These are phyloP conservation scores for Globisporangium cylindrosporum DNA, from an alignment of 352 stramenopile genomes.

Conservation along the genomic window DNA sequence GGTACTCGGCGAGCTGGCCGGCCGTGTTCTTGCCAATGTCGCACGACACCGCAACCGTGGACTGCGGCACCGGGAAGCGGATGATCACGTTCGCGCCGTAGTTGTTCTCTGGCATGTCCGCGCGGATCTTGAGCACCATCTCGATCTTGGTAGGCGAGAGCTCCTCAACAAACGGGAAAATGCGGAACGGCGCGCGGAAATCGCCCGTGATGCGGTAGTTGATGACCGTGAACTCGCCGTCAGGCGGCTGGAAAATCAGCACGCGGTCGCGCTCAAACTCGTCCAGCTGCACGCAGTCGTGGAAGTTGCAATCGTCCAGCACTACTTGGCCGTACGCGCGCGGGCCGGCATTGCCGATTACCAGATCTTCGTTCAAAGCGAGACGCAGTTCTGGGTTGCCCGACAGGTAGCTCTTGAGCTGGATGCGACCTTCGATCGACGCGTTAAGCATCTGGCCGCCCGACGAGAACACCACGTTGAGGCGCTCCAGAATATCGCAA, in stretches of 20 bases:
- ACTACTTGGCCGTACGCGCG: constrained; percentile 90
- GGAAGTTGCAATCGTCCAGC: constrained; percentile 99
- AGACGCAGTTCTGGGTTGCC: constrained; percentile 96
- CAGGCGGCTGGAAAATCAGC: constrained; percentile 84
- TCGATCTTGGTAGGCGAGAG: constrained; percentile 93
- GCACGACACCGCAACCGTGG: constrained; percentile 74
- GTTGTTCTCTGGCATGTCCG: constrained; percentile 92
- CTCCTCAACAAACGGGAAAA: constrained; percentile 97
- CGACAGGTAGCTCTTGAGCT: constrained; percentile 99
- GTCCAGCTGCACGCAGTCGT: constrained; percentile 97
- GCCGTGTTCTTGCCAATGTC: constrained; percentile 75
- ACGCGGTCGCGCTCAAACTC: constrained; percentile 91
- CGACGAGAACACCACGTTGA: constrained; percentile 97
- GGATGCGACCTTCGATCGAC: constrained; percentile 96
- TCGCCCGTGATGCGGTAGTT: constrained; percentile 98
- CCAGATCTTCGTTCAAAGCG: constrained; percentile 96
- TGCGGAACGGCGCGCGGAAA: constrained; percentile 96
- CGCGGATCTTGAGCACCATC: constrained; percentile 90
- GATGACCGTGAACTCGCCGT: constrained; percentile 87
- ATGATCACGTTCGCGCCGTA: constrained; percentile 97
- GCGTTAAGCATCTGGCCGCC: constrained; percentile 97
- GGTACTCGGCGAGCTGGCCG: constrained; percentile 93
- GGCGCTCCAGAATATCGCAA: constrained; percentile 98
- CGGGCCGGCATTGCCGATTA: constrained; percentile 88
- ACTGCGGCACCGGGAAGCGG: constrained; percentile 91